A percentile compares a stretch with the other conserved stretches of the same genome.
phyloP scores from a whole-genome alignment of 2,329 filamentous ascomycete species.

The Exophiala bonariae region DNA sequence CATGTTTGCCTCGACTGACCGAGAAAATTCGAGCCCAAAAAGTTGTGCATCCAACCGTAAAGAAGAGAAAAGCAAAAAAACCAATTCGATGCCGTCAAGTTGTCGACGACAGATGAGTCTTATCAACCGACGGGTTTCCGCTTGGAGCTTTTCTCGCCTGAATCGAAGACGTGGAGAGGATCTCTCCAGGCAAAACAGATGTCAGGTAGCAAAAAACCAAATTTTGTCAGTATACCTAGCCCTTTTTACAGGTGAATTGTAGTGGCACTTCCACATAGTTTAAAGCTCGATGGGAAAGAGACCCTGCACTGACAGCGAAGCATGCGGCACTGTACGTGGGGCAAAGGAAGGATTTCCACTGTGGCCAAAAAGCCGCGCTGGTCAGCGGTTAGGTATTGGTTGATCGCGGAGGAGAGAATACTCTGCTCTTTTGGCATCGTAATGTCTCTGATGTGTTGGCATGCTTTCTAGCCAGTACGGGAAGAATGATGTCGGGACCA shows the following conservation, averaged over 20 bases:
- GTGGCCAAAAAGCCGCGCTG: constrained; percentile 26
- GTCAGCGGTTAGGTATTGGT: constrained; percentile 23
- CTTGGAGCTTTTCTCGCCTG: constrained; percentile 12
- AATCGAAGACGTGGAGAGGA: constrained; percentile 8
- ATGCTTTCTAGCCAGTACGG: constrained; percentile 27
- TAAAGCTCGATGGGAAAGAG: constrained; percentile 13
- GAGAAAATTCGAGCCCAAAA: constrained; percentile 16
- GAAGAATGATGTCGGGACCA: constrained; percentile 23
- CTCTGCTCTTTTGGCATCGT: constrained; percentile 23
- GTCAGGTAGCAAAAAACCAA: constrained; percentile 18
- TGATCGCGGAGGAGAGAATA: constrained; percentile 15
- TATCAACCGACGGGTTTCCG: constrained; percentile 13
- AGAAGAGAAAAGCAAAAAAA: constrained; percentile 6
- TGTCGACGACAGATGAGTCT: constrained; percentile 10
- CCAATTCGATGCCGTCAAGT: constrained; percentile 5
- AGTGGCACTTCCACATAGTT: constrained; percentile 19
- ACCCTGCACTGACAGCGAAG: constrained; percentile 30
- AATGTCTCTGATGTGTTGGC: constrained; percentile 30
- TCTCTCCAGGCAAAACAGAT: constrained; percentile 11
- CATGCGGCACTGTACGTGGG: constrained; percentile 29
- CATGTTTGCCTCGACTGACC: constrained; percentile 21
- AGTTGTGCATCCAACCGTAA: constrained; percentile 20
- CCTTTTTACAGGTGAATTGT: constrained; percentile 21
- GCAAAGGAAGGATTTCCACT: constrained; percentile 27
- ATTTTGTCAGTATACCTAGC: constrained; percentile 19